Base-by-base conservation (phyloP, 2,329 filamentous ascomycete species). In the Talaromyces sp. region DNA sequence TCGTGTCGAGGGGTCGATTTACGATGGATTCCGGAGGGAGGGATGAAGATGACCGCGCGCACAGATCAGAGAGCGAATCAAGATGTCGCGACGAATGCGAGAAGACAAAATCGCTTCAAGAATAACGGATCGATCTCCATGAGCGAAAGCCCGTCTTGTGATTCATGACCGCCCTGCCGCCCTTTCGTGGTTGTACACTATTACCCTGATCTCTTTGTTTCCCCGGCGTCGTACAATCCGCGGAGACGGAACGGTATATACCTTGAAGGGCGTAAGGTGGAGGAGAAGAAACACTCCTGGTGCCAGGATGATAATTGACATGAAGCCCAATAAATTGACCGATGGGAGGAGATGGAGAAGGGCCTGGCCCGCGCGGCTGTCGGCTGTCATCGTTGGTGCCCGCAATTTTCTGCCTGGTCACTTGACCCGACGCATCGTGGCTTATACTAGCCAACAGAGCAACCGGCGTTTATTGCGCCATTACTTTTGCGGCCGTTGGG, bases 51-150 rank as follows among this genome's bases (percentile, higher is more conserved):
- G 1, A 60, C 5, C 9, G 16, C 33, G 28, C n/a, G 28, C n/a
- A 54, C 35, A 21, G 11, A 16, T 14, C 31, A 6, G 14, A 12
- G 21, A 14, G 14, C 44, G 31, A 37, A 5, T 14, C 5, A 6
- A 25, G 50, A 40, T 39, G 33, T 23, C 58, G 44, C 58, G 58
- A 37, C 48, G 1, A 14, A 42, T 54, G 58, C 48, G 48, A 52
- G 37, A 61, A 23, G 37, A 40, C 7, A 55, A 7, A 57, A 25
- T 35, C 28, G 50, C 59, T 55, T 61, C 59, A 61, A 61, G 28
- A 61, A 50, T 23, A 55, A 28, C 37, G 33, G 28, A 55, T 61
- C 28, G 37, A 55, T 61, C 59, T 44, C 59, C 59, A 55, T 61
- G 37, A 31, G 48, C 50, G 48, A 25, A 9, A 35, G 39, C 25